Evolutionary conservation across 2,329 filamentous ascomycete species (phyloP), one percentile per base, ranked within the genome.

Genomic region (Aspergillus candidus): DNA sequence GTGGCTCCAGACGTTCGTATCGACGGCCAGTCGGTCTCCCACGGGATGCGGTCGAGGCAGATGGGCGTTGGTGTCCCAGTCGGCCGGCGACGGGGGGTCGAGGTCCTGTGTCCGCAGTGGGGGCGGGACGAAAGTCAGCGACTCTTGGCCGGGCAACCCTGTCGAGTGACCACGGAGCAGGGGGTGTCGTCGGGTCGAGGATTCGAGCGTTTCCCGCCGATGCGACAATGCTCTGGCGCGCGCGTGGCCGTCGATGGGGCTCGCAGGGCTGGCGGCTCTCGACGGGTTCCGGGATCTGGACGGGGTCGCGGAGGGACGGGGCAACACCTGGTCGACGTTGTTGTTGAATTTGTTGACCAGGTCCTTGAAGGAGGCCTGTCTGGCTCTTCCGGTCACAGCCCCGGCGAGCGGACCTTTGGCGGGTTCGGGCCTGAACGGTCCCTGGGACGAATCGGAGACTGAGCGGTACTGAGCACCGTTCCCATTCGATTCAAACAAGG

Each of bases 341-440:
- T 83, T 80, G 64, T 91, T 86, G 68, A 91, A 93, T 43, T 79
- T 82, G 65, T 83, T 87, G 57, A 86, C 82, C 50, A 93, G 73
- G 60, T 93, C 86, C 67, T 84, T 88, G 54, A 93, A 85, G 48
- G 84, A 90, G n/a, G 81, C 74, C 53, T 84, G 76, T 52, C 69
- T 66, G 51, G 53, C 67, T 56, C 62, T 60, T 27, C 48, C 44
- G 17, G 49, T 46, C 22, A 55, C 42, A 17, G 52, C 18, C 32
- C 43, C 33, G 35, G 44, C 42, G 33, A 37, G 35, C n/a, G 47
- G 40, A 41, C 58, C 47, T 35, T 44, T 47, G 47, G 58, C 45
- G 31, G 52, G 38, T 37, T 46, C 41, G 43, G 50, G 17, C 44
- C 53, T 49, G 47, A 49, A 17, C 38, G 49, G 45, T 38, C 40